A percentile compares a stretch with the other conserved stretches of the same genome.
Conservation (phyloP, 352 stramenopile genomes). For the Saprolegnia parasitica region DNA sequence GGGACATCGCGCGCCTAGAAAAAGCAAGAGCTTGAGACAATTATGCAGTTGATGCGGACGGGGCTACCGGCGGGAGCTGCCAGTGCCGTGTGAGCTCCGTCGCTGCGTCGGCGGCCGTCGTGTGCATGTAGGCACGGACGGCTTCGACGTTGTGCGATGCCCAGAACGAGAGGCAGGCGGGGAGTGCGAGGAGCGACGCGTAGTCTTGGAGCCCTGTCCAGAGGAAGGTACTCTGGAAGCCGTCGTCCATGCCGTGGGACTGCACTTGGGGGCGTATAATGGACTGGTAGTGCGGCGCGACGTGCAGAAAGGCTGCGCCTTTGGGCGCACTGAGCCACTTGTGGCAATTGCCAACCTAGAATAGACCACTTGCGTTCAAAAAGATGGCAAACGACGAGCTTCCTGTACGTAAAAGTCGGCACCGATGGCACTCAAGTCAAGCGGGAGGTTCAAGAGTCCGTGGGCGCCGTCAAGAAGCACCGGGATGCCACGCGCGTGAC, state of each 20-base stretch:
- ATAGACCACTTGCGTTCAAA: not conserved
- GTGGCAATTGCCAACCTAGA: constrained; percentile 85
- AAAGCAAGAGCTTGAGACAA: too few relatives aligned
- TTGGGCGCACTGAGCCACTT: constrained; percentile 92
- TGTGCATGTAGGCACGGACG: constrained; percentile 65
- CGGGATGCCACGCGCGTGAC: constrained; percentile 41
- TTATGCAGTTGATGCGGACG: not conserved
- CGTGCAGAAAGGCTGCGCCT: constrained; percentile 85
- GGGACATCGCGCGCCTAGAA: constrained; percentile 31
- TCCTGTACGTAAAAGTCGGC: constrained; percentile 91
- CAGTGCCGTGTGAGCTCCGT: not conserved
- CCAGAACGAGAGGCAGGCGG: constrained; percentile 85
- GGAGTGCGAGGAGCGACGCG: constrained; percentile 76
- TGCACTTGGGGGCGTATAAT: constrained; percentile 75
- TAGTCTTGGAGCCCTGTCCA: constrained; percentile 93
- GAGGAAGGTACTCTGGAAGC: constrained; percentile 88
- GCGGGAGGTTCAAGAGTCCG: constrained; percentile 71
- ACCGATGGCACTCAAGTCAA: constrained; percentile 58
- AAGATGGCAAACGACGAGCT: too few relatives aligned
- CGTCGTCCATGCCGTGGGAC: constrained; percentile 88
- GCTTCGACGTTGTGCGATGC: constrained; percentile 37
- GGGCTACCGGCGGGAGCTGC: constrained; percentile 14
- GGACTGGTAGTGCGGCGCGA: constrained; percentile 37
- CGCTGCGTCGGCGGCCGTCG: not conserved
- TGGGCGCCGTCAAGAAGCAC: constrained; percentile 92